phyloP scores from a whole-genome alignment of 179 eudicot species.

The Silene coronaria region DNA sequence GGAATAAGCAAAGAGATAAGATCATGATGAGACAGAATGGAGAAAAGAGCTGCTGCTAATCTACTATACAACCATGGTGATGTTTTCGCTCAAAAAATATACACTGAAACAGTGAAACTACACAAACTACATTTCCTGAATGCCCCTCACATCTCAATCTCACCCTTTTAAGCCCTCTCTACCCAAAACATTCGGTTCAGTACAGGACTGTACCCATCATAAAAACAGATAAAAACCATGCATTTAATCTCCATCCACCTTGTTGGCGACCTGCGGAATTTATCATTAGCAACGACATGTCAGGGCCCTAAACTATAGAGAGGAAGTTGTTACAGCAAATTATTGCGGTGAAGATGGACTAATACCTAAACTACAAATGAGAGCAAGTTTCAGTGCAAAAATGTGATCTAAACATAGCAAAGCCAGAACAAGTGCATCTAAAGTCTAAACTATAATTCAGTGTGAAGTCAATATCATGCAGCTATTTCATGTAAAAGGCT shows the following conservation, averaged over 20 bases:
- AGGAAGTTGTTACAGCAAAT: neutral
- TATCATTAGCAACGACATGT: neutral
- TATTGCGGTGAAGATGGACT: neutral
- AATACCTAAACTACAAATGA: neutral
- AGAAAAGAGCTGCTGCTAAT: slow-evolving; percentile 17
- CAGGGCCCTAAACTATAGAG: neutral
- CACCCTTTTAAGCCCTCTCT: neutral
- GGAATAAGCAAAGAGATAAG: neutral
- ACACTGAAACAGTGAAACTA: slow-evolving; percentile 28
- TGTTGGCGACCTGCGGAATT: slow-evolving; percentile 40
- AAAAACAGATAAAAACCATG: slow-evolving; percentile 36
- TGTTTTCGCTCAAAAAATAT: slow-evolving; percentile 29
- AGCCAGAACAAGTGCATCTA: too few species aligned
- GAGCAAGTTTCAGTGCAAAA: neutral
- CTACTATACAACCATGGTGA: slow-evolving; percentile 36
- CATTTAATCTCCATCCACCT: slow-evolving; percentile 33
- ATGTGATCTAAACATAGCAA: neutral
- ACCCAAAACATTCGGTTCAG: slow-evolving; percentile 23
- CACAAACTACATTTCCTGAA: slow-evolving; percentile 24
- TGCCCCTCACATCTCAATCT: slow-evolving; percentile 16
- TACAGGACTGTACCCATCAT: slow-evolving; percentile 36
- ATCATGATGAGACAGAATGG: neutral
- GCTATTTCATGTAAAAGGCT: too few species aligned
- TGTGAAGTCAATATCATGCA: too few species aligned
- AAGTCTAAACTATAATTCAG: too few species aligned